Percentiles rank a stretch among this genome's conserved stretches.
These are phyloP conservation scores for Thozetella sp. DNA, from an alignment of 495 filamentous ascomycete species.

Conservation along the genomic window DNA sequence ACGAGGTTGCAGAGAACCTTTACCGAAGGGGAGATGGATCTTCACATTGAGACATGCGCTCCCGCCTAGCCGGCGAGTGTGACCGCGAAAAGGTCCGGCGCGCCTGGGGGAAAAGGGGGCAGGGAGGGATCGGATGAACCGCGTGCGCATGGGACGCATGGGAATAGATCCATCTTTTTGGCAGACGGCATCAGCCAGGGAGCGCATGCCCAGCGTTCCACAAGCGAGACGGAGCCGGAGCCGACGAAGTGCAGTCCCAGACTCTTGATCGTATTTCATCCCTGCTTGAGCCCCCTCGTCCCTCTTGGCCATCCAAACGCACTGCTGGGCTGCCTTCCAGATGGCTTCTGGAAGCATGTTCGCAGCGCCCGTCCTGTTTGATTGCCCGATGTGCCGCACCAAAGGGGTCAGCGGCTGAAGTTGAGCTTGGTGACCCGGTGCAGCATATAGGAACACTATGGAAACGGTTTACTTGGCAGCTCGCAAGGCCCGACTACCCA, in stretches of 20 bases:
- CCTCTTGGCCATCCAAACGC: slow-evolving; percentile 1
- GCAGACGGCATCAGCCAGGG: not conserved
- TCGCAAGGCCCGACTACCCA: slow-evolving; percentile 1
- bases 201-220: slow-evolving; percentile 4
- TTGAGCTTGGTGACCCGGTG: slow-evolving; percentile 17
- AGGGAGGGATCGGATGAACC: too few species aligned
- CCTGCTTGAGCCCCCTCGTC: slow-evolving; percentile 1
- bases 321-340: slow-evolving; percentile 3
- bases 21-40: not conserved
- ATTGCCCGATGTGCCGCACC: slow-evolving; percentile 33
- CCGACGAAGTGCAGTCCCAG: not conserved
- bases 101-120: too few species aligned
- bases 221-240: slow-evolving; percentile 16
- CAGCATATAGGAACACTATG: slow-evolving; percentile 6
- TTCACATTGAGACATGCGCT: not conserved
- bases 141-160: not conserved
- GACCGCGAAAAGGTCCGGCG: too few species aligned
- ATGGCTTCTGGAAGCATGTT: slow-evolving; percentile 34
- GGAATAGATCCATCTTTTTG: not conserved
- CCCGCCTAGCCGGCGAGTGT: not conserved
- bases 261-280: not conserved
- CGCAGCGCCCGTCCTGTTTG: slow-evolving; percentile 28
- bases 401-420: slow-evolving; percentile 9
- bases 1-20: not conserved
- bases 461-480: not conserved